Conservation (phyloP, 2,329 filamentous ascomycete genomes). For the Sclerotinia trifoliorum region DNA sequence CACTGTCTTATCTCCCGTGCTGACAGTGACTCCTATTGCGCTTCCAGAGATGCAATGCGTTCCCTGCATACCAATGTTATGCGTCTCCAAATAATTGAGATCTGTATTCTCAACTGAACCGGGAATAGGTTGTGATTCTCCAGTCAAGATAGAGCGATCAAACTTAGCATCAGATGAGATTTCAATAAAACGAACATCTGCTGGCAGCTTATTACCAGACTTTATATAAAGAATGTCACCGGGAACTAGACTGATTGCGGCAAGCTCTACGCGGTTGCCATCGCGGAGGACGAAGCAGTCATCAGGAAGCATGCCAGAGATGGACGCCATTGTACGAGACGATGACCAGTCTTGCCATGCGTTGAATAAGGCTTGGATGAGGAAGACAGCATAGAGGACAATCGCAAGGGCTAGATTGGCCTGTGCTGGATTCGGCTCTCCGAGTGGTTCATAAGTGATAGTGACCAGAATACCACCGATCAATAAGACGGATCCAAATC, state of each 20-base stretch:
- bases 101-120: constrained; percentile 64
- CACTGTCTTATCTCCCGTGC: constrained; percentile 69
- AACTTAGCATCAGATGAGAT: constrained; percentile 69
- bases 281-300: constrained; percentile 64
- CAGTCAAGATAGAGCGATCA: constrained; percentile 71
- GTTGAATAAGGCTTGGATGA: constrained; percentile 67
- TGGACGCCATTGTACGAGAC: constrained; percentile 71
- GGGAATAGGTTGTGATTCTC: constrained; percentile 62
- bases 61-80: constrained; percentile 73
- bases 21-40: constrained; percentile 65
- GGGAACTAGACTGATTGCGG: constrained; percentile 62
- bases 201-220: constrained; percentile 70
- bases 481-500: constrained; percentile 70
- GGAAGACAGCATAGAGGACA: constrained; percentile 66
- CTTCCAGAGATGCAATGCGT: constrained; percentile 71
- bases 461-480: constrained; percentile 69
- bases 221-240: constrained; percentile 68
- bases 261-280: constrained; percentile 48
- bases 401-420: constrained; percentile 73
- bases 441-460: constrained; percentile 71
- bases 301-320: constrained; percentile 74
- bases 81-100: constrained; percentile 72
- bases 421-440: constrained; percentile 59
- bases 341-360: constrained; percentile 73
- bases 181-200: constrained; percentile 68